Percentiles rank a stretch among this genome's conserved stretches.
Conservation (phyloP, 306 rosid genomes). For the Chamaecrista fasciculata region DNA sequence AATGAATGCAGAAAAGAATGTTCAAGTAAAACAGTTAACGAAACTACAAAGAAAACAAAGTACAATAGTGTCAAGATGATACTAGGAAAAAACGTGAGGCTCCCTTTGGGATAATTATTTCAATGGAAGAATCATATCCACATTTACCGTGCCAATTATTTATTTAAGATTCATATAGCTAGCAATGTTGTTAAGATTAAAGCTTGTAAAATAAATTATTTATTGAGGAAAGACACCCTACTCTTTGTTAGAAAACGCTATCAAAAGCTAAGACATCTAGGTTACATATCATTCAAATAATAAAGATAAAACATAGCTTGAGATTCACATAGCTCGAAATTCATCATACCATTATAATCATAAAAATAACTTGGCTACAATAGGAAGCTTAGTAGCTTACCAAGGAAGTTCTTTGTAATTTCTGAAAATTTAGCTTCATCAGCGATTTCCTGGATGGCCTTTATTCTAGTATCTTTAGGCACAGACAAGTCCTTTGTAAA, state of each 20-base stretch:
- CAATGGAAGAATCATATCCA: not conserved
- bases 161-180: not conserved
- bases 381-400: constrained; percentile 45
- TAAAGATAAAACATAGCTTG: too few relatives aligned
- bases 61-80: not conserved
- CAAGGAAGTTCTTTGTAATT: constrained; percentile 66
- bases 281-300: not conserved
- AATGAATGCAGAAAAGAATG: not conserved
- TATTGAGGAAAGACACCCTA: constrained; percentile 1
- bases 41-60: not conserved
- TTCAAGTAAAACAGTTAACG: constrained; percentile 13
- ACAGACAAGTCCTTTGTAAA: constrained; percentile 70
- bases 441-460: constrained; percentile 53
- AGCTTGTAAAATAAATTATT: not conserved
- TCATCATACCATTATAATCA: constrained; percentile 8
- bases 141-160: not conserved
- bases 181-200: not conserved
- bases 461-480: constrained; percentile 50
- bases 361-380: constrained; percentile 3
- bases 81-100: not conserved
- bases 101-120: not conserved
- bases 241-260: not conserved
- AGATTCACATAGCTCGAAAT: not conserved
- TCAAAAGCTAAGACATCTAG: not conserved
- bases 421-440: constrained; percentile 73